Percentiles rank a stretch among this genome's conserved stretches.
phyloP scores from a whole-genome alignment of 2,329 filamentous ascomycete genomes.

The Xylariomycetidae sp. region DNA sequence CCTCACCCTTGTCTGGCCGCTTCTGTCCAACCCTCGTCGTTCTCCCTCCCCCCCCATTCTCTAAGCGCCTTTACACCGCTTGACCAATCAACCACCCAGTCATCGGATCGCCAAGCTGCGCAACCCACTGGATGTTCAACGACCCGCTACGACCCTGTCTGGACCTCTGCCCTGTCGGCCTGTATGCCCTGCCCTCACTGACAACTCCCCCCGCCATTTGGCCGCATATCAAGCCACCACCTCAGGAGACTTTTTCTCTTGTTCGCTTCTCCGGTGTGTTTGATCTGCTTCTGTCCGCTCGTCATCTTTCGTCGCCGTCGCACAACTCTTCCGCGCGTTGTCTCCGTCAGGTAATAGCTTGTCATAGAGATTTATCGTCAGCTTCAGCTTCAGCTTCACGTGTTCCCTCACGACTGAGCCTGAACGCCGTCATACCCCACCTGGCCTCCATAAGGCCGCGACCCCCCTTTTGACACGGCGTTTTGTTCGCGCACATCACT shows the following conservation, averaged over 20 bases:
- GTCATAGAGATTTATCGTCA: constrained; percentile 8
- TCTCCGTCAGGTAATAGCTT: too few relatives aligned
- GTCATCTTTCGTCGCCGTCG: constrained; percentile 9
- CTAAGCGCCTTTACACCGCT: constrained; percentile 21
- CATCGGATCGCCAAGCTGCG: constrained; percentile 16
- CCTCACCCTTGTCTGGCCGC: too few relatives aligned
- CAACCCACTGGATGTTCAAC: constrained; percentile 13
- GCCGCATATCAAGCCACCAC: constrained; percentile 22
- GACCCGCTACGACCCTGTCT: constrained; percentile 8
- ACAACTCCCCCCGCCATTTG: constrained; percentile 13
- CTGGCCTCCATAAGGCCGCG: constrained; percentile 19
- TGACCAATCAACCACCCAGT: constrained; percentile 20
- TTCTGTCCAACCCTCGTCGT: too few relatives aligned
- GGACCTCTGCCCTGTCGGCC: constrained; percentile 2
- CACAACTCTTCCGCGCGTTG: constrained; percentile 3
- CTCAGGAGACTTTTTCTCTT: constrained; percentile 13
- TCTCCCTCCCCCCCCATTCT: constrained; percentile 13
- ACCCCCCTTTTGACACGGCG: constrained; percentile 3
- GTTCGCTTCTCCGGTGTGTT: constrained; percentile 15
- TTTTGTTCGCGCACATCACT: constrained; percentile 4
- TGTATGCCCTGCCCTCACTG: constrained; percentile 2
- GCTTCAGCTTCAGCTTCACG: constrained; percentile 7
- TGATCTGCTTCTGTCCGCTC: constrained; percentile 14
- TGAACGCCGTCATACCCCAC: constrained; percentile 20
- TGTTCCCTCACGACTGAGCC: constrained; percentile 3